phyloP scores from a whole-genome alignment of 805 yeast species.

The Millerago galiae region DNA sequence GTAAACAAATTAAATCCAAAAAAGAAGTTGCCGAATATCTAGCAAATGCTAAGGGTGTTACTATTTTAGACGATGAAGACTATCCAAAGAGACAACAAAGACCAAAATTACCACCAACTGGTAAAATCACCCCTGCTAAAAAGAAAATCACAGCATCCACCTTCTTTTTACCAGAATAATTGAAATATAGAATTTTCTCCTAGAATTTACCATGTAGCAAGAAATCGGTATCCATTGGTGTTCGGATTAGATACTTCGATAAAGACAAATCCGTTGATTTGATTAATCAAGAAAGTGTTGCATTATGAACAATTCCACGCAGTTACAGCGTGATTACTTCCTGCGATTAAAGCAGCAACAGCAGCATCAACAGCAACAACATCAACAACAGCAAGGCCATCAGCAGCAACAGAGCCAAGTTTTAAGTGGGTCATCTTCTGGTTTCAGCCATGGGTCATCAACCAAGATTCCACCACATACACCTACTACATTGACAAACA shows the following conservation, averaged over 20 bases:
- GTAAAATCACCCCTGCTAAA: slow-evolving; percentile 67
- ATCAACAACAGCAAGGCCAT: slow-evolving; percentile 4
- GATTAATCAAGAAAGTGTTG: too few species aligned
- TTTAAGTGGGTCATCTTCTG: not conserved
- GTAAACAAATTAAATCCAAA: slow-evolving; percentile 30
- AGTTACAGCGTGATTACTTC: slow-evolving; percentile 9
- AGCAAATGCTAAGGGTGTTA: slow-evolving; percentile 32
- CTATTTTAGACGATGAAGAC: slow-evolving; percentile 75
- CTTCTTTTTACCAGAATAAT: slow-evolving; percentile 33
- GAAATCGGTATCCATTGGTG: not conserved
- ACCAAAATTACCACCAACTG: slow-evolving; percentile 86
- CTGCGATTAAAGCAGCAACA: slow-evolving; percentile 9
- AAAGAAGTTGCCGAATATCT: slow-evolving; percentile 25
- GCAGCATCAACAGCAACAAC: slow-evolving; percentile 1
- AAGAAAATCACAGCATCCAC: slow-evolving; percentile 51
- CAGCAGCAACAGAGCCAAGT: slow-evolving; percentile 2
- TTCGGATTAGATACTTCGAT: not conserved
- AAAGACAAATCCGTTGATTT: not conserved
- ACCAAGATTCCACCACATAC: slow-evolving; percentile 1
- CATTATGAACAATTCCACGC: slow-evolving; percentile 4
- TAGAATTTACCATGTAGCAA: not conserved
- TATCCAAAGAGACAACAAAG: slow-evolving; percentile 68
- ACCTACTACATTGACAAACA: not conserved
- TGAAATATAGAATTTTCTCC: not conserved
- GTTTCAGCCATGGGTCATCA: slow-evolving; percentile 1